These are phyloP conservation scores for Chloris gayana DNA, from an alignment of 176 grass and related monocot species.

Conservation along the genomic window DNA sequence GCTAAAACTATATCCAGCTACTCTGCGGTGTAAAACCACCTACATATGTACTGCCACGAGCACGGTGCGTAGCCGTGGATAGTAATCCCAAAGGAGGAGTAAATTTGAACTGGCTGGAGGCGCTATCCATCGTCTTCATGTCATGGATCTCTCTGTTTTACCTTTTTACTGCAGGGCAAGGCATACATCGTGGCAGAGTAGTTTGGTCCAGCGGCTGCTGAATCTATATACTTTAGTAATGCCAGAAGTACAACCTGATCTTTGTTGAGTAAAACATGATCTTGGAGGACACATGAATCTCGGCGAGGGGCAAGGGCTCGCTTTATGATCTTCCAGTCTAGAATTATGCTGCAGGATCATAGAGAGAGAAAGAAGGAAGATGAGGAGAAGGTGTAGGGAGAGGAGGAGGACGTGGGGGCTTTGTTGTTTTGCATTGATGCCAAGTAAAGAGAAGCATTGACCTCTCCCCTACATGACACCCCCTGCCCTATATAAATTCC, in stretches of 20 bases:
- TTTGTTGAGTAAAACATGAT: slow-evolving; percentile 36
- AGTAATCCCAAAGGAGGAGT: neutral
- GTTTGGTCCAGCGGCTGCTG: neutral
- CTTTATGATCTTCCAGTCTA: slow-evolving; percentile 31
- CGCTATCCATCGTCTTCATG: neutral
- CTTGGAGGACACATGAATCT: slow-evolving; percentile 28
- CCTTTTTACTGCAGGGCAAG: slow-evolving; percentile 16
- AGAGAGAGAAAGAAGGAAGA: neutral
- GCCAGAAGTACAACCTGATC: neutral
- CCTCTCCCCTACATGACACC: slow-evolving; percentile 43
- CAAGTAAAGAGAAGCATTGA: slow-evolving; percentile 65
- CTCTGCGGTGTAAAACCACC: slow-evolving; percentile 39
- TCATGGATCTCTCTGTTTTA: slow-evolving; percentile 19
- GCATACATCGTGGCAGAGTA: neutral
- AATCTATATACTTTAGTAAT: neutral
- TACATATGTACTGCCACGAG: slow-evolving; percentile 35
- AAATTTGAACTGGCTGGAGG: slow-evolving; percentile 13
- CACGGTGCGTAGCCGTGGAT: slow-evolving; percentile 17
- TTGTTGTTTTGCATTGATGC: slow-evolving; percentile 56
- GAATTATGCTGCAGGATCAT: slow-evolving; percentile 36
- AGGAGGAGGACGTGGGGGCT: slow-evolving; percentile 2
- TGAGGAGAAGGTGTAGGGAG: neutral
- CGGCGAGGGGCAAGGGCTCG: neutral
- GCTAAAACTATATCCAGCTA: slow-evolving; percentile 48
- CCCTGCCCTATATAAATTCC: slow-evolving; percentile 53